A percentile compares a stretch with the other conserved stretches of the same genome.
These are phyloP conservation scores for Geotrichum histeridarum DNA, from an alignment of 1,139 yeast species.

Conservation along the genomic window DNA sequence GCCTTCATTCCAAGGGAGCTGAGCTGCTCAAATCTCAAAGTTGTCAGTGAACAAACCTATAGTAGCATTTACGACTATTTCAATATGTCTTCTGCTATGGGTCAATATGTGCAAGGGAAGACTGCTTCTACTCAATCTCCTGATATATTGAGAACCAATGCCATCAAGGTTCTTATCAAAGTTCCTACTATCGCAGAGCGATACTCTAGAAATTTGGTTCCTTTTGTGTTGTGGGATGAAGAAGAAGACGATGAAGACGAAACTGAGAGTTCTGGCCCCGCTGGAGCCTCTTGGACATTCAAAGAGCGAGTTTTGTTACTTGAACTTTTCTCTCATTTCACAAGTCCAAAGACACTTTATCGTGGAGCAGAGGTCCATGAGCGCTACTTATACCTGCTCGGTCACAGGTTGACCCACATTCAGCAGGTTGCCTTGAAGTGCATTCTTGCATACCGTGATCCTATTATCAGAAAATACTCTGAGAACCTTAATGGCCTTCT, in stretches of 20 bases:
- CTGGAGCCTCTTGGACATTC: constrained; percentile 46
- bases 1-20: constrained; percentile 6
- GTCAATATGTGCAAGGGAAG: constrained; percentile 5
- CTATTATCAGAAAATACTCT: constrained; percentile 57
- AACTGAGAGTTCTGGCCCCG: constrained; percentile 24
- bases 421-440: constrained; percentile 73
- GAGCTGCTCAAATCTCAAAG: constrained; percentile 13
- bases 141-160: constrained; percentile 45
- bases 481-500: constrained; percentile 70
- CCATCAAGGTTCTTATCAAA: constrained; percentile 47
- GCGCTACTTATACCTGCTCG: constrained; percentile 52
- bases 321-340: constrained; percentile 60
- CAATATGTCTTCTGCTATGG: constrained; percentile 10
- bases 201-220: constrained; percentile 52
- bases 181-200: constrained; percentile 66
- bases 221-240: constrained; percentile 38
- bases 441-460: constrained; percentile 60
- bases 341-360: constrained; percentile 52
- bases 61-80: constrained; percentile 7
- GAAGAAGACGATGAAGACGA: constrained; percentile 34
- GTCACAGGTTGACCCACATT: constrained; percentile 56
- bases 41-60: constrained; percentile 6
- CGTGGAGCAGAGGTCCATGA: constrained; percentile 51
- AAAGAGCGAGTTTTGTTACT: constrained; percentile 60
- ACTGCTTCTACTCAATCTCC: constrained; percentile 27